phyloP scores from a whole-genome alignment of 169 alveolate species.

The Plasmodium vinckei region DNA sequence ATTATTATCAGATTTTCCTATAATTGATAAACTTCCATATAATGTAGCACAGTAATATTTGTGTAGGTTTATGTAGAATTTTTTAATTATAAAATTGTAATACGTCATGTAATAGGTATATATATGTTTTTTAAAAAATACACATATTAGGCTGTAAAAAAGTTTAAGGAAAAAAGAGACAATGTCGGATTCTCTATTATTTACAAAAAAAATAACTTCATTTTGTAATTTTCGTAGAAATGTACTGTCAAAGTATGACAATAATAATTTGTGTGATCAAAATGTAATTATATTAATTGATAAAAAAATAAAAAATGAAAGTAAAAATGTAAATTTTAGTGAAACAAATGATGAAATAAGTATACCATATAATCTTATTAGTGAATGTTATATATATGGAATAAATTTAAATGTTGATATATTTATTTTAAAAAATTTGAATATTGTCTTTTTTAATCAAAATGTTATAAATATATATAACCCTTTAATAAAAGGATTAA shows the following conservation, averaged over 20 bases:
- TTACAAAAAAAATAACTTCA: slow-evolving; percentile 17
- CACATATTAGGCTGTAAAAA: too few relatives aligned
- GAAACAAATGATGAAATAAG: slow-evolving; percentile 1
- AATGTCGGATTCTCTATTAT: background rate
- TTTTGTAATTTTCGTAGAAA: slow-evolving; percentile 56
- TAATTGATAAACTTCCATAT: too few relatives aligned
- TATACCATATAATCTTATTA: slow-evolving; percentile 34
- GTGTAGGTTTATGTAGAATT: too few relatives aligned
- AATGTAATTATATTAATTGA: slow-evolving; percentile 4
- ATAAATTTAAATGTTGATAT: slow-evolving; percentile 54
- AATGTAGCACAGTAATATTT: too few relatives aligned
- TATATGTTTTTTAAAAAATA: background rate
- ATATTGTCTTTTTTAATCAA: slow-evolving; percentile 50
- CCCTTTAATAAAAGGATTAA: slow-evolving; percentile 46
- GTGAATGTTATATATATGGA: slow-evolving; percentile 40
- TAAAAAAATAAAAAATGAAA: background rate
- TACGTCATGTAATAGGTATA: background rate
- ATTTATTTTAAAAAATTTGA: slow-evolving; percentile 32
- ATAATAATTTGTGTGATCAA: slow-evolving; percentile 25
- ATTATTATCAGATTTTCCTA: too few relatives aligned
- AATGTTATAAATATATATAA: slow-evolving; percentile 58
- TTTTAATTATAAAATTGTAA: background rate
- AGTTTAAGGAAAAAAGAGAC: background rate
- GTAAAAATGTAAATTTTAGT: background rate
- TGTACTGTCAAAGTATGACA: slow-evolving; percentile 19